Conservation (phyloP, 768 basidiomycete genomes). For the Suillus occidentalis region DNA sequence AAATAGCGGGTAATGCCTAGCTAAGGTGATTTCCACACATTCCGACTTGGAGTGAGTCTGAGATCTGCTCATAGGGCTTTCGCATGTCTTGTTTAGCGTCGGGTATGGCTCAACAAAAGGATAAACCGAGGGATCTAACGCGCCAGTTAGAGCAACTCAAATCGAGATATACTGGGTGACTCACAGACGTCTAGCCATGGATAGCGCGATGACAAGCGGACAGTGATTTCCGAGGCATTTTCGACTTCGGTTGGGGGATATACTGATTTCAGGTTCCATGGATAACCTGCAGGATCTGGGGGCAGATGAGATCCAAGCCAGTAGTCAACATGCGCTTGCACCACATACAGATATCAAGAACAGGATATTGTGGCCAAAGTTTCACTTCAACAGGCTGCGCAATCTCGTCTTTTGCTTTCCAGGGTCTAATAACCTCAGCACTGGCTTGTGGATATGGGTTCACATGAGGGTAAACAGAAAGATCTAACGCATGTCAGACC, state of each 20-base stretch:
- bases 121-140: slow-evolving; percentile 18
- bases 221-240: slow-evolving; percentile 1
- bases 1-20: slow-evolving; percentile 19
- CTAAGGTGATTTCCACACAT: not conserved
- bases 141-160: not conserved
- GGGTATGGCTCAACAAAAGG: slow-evolving; percentile 19
- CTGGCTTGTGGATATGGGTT: slow-evolving; percentile 15
- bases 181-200: slow-evolving; percentile 27
- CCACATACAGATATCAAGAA: slow-evolving; percentile 37
- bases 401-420: slow-evolving; percentile 3
- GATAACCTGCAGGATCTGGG: slow-evolving; percentile 26
- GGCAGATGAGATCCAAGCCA: slow-evolving; percentile 2
- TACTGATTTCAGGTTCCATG: slow-evolving; percentile 24
- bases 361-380: slow-evolving; percentile 19
- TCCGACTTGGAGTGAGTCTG: not conserved
- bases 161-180: slow-evolving; percentile 4
- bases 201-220: slow-evolving; percentile 14
- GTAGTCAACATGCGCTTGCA: not conserved
- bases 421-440: slow-evolving; percentile 8
- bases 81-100: not conserved
- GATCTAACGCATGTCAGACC: slow-evolving; percentile 19
- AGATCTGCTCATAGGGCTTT: slow-evolving; percentile 4
- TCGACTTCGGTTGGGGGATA: slow-evolving; percentile 21
- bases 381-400: slow-evolving; percentile 12
- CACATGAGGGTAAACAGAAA: slow-evolving; percentile 23